Evolutionary conservation across 805 yeast species (phyloP).

Genomic region (Wickerhamomyces pijperi): DNA sequence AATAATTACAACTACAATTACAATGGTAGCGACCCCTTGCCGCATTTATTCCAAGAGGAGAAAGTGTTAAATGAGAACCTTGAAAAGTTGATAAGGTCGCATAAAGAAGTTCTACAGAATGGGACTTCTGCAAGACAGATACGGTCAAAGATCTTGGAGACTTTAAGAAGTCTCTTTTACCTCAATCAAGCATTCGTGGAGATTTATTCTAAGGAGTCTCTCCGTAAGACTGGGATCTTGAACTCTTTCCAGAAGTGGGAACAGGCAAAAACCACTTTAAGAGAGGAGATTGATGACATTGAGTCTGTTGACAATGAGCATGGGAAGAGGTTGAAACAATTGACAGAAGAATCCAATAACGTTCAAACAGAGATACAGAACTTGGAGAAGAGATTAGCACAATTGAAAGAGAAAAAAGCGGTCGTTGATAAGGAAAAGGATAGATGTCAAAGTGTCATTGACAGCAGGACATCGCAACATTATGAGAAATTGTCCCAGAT

Average conservation of each 20-base stretch:
- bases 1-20: too few relatives aligned
- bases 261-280: constrained; percentile 20
- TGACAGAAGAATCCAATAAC: constrained; percentile 20
- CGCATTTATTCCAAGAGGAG: constrained; percentile 12
- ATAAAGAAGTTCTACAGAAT: constrained; percentile 17
- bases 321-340: constrained; percentile 27
- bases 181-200: constrained; percentile 30
- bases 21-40: constrained; percentile 1
- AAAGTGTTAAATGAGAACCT: constrained; percentile 8
- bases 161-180: constrained; percentile 25
- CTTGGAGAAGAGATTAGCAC: constrained; percentile 23
- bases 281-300: constrained; percentile 24
- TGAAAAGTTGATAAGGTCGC: constrained; percentile 12
- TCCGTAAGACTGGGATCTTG: constrained; percentile 17
- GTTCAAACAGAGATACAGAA: constrained; percentile 27
- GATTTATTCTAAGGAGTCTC: constrained; percentile 25
- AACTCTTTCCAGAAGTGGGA: constrained; percentile 28
- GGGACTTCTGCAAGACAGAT: constrained; percentile 19
- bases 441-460: constrained; percentile 34
- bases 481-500: constrained; percentile 28
- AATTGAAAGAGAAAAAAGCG: constrained; percentile 22
- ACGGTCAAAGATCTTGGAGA: constrained; percentile 16
- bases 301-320: constrained; percentile 26
- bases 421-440: constrained; percentile 27
- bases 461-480: constrained; percentile 33